phyloP scores from a whole-genome alignment of 164 flowering plant genomes.

The Protea cynaroides region DNA sequence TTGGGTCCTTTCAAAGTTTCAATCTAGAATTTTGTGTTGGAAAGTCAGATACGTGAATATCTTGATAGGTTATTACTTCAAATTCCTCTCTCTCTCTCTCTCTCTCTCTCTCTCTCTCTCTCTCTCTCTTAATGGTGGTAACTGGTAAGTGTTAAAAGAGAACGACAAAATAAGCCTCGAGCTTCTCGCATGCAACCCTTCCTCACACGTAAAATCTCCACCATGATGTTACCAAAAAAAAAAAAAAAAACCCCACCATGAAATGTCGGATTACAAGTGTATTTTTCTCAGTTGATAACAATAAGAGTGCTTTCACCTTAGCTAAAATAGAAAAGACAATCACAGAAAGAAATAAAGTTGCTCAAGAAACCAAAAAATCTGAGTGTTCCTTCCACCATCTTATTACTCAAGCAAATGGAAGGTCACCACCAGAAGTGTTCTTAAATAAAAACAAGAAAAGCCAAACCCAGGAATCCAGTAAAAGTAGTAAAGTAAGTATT shows the following conservation, averaged over 20 bases:
- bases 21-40: too few relatives aligned
- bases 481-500: slow-evolving; percentile 20
- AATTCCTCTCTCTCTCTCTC: too few relatives aligned
- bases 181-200: slow-evolving; percentile 27
- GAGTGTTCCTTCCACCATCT: neutral
- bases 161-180: slow-evolving; percentile 30
- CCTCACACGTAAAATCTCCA: slow-evolving; percentile 15
- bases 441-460: neutral
- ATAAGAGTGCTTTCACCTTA: neutral
- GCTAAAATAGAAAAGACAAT: neutral
- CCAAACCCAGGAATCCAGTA: slow-evolving; percentile 41
- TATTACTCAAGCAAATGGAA: neutral
- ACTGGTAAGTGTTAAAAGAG: slow-evolving; percentile 6
- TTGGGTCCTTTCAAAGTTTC: slow-evolving; percentile 16
- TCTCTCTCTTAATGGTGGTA: too few relatives aligned
- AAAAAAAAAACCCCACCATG: too few relatives aligned
- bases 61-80: slow-evolving; percentile 1
- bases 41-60: slow-evolving; percentile 14
- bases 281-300: slow-evolving; percentile 8
- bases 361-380: neutral
- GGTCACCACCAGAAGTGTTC: neutral
- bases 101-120: too few relatives aligned
- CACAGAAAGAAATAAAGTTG: neutral
- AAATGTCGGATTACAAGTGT: slow-evolving; percentile 32
- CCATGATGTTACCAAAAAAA: too few relatives aligned